Conservation (phyloP, 495 filamentous ascomycete genomes). For the Daldinia vernicosa region DNA sequence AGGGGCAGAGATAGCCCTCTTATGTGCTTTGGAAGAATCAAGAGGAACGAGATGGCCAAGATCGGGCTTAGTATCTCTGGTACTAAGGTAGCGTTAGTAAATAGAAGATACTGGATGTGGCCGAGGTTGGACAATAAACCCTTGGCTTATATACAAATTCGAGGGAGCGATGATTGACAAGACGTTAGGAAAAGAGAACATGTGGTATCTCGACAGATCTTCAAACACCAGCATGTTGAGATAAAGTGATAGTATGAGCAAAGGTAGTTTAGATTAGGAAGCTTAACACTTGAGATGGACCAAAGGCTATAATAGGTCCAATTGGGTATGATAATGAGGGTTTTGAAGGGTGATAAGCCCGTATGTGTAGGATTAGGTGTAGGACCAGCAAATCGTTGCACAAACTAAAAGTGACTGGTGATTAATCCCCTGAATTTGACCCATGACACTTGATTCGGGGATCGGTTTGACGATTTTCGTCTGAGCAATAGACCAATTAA, state of each 20-base stretch:
- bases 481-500: neutral
- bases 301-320: neutral
- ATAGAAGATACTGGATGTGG: neutral
- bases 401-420: slow-evolving; percentile 1
- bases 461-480: neutral
- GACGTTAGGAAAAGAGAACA: neutral
- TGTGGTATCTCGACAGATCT: neutral
- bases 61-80: slow-evolving; percentile 21
- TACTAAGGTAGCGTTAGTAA: slow-evolving; percentile 23
- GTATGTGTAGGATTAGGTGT: neutral
- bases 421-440: neutral
- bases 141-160: slow-evolving; percentile 1
- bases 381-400: slow-evolving; percentile 7
- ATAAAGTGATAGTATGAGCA: slow-evolving; percentile 1
- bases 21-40: slow-evolving; percentile 43
- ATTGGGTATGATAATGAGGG: neutral
- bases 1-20: slow-evolving; percentile 53
- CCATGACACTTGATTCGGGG: neutral
- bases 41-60: slow-evolving; percentile 12
- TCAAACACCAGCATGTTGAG: slow-evolving; percentile 16
- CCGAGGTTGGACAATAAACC: neutral
- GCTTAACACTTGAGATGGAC: slow-evolving; percentile 6
- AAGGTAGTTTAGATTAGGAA: neutral
- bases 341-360: neutral
- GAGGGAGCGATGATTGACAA: neutral